Percentiles rank a stretch among this genome's conserved stretches.
Conservation (phyloP, 768 basidiomycete species). For the Boletus rubropictus region DNA sequence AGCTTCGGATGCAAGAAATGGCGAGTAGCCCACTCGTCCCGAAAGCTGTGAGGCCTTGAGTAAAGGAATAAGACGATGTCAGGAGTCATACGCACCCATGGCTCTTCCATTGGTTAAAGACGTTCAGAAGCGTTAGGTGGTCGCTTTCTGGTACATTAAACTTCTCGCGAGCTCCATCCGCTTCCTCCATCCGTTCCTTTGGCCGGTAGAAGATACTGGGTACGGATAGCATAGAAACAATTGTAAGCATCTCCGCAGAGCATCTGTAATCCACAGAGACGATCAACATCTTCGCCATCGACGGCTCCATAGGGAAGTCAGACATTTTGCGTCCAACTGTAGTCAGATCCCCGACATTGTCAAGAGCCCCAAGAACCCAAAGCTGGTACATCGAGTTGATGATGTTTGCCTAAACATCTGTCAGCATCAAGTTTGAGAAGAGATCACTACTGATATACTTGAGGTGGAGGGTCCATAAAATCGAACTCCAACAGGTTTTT, state of each 20-base stretch:
- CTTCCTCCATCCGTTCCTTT: slow-evolving; percentile 95
- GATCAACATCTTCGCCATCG: slow-evolving; percentile 98
- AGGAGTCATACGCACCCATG: slow-evolving; percentile 59
- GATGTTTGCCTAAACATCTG: slow-evolving; percentile 70
- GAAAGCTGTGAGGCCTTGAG: slow-evolving; percentile 47
- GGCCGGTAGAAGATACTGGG: slow-evolving; percentile 97
- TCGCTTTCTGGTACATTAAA: slow-evolving; percentile 99
- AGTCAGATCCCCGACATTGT: slow-evolving; percentile 96
- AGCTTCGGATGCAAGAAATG: slow-evolving; percentile 98
- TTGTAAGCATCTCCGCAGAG: slow-evolving; percentile 93
- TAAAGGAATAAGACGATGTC: not conserved
- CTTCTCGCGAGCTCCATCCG: slow-evolving; percentile 95
- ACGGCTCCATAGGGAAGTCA: slow-evolving; percentile 99
- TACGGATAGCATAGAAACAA: slow-evolving; percentile 98
- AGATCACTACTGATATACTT: slow-evolving; percentile 41
- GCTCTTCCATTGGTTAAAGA: slow-evolving; percentile 97
- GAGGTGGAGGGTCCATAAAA: slow-evolving; percentile 99
- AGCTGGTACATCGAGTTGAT: slow-evolving; percentile 99
- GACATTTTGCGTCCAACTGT: slow-evolving; percentile 93
- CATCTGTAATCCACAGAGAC: slow-evolving; percentile 84
- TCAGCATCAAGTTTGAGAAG: not conserved
- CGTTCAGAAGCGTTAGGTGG: slow-evolving; percentile 90
- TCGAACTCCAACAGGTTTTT: slow-evolving; percentile 97
- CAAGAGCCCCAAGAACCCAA: slow-evolving; percentile 96
- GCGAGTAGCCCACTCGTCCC: slow-evolving; percentile 91